Evolutionary conservation across 331 rosid species (phyloP).

Genomic region (Telfairia occidentalis): DNA sequence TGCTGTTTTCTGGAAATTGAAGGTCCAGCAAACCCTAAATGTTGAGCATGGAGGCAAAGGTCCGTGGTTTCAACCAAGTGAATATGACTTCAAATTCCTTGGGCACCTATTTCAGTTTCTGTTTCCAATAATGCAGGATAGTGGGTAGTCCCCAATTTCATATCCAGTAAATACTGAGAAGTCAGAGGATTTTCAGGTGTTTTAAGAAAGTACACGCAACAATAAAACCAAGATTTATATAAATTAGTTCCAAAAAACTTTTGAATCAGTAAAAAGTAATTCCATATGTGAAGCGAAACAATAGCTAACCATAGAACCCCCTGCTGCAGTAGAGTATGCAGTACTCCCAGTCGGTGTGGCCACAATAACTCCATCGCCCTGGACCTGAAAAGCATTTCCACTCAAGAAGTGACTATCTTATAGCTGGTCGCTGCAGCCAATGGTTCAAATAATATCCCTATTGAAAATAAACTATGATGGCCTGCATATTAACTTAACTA

Average conservation of each 20-base stretch:
- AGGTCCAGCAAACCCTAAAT: background rate
- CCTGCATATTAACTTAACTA: background rate
- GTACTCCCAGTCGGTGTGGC: slow-evolving; percentile 99
- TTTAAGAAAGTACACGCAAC: background rate
- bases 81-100: background rate
- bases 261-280: background rate
- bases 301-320: slow-evolving; percentile 87
- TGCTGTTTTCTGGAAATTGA: background rate
- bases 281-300: background rate
- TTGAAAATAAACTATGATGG: background rate
- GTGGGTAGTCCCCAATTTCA: background rate
- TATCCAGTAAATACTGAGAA: background rate
- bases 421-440: background rate
- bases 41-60: background rate
- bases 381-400: slow-evolving; percentile 51
- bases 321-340: slow-evolving; percentile 98
- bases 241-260: background rate
- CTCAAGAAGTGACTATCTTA: slow-evolving; percentile 15
- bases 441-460: background rate
- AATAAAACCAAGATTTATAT: background rate
- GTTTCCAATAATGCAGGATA: background rate
- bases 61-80: background rate
- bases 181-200: background rate
- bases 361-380: slow-evolving; percentile 95
- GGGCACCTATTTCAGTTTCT: background rate